phyloP scores from a whole-genome alignment of 1,139 yeast genomes.

The Yamadazyma triangularis region DNA sequence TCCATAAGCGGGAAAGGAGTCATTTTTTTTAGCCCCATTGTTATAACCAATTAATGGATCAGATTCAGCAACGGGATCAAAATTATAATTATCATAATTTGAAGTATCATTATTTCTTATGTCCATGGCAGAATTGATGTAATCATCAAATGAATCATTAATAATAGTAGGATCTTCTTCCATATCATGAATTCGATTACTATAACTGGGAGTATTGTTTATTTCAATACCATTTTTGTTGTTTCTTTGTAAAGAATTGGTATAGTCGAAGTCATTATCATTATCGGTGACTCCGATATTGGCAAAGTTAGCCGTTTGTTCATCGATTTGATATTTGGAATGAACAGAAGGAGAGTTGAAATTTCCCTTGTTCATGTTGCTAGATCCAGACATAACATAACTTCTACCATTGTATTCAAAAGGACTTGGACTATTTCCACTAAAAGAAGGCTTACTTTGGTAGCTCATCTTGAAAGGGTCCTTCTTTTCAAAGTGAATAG shows the following conservation, averaged over 20 bases:
- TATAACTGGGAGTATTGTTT: not conserved
- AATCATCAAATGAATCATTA: slow-evolving; percentile 10
- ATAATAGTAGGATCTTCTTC: slow-evolving; percentile 1
- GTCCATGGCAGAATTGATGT: slow-evolving; percentile 21
- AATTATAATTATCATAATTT: not conserved
- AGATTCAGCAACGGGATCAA: not conserved
- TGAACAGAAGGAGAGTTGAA: slow-evolving; percentile 35
- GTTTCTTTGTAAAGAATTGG: not conserved
- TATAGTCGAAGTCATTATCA: slow-evolving; percentile 10
- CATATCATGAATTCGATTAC: too few species aligned
- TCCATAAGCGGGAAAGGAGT: not conserved
- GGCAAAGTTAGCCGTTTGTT: slow-evolving; percentile 62
- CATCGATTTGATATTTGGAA: slow-evolving; percentile 51
- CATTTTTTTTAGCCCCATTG: slow-evolving; percentile 1
- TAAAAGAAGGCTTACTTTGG: slow-evolving; percentile 2
- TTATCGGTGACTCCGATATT: slow-evolving; percentile 53
- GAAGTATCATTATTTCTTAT: slow-evolving; percentile 15
- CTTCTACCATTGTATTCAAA: slow-evolving; percentile 45
- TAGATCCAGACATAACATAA: slow-evolving; percentile 24
- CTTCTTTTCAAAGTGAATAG: too few species aligned
- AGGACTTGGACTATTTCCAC: slow-evolving; percentile 18
- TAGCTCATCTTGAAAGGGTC: not conserved
- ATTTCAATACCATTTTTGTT: not conserved
- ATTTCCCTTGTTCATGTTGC: slow-evolving; percentile 10
- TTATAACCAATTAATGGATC: not conserved